A percentile compares a stretch with the other conserved stretches of the same genome.
Conservation (phyloP, 192 early-diverging fungal genomes). For the Kickxella alabastrina region DNA sequence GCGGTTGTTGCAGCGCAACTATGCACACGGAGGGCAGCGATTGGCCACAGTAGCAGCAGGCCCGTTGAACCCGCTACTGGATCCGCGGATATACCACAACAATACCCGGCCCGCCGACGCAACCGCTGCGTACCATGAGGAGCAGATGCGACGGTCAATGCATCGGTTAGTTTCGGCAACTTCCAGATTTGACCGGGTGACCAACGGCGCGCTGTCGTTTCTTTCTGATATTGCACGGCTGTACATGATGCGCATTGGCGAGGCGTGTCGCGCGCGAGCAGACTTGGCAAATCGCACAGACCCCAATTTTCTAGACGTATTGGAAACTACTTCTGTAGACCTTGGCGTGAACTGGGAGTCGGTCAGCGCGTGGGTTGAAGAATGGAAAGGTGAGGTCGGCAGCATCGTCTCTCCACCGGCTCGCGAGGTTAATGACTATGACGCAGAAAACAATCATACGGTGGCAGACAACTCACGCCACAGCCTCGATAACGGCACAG, state of each 20-base stretch:
- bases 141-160: conserved; percentile 39
- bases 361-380: conserved; percentile 22
- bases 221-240: conserved; percentile 36
- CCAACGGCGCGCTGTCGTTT: conserved; percentile 27
- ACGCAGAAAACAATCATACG: background rate
- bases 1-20: background rate
- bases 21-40: background rate
- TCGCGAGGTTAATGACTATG: too few relatives aligned
- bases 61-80: conserved; percentile 14
- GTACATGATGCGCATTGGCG: conserved; percentile 43
- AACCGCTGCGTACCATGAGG: conserved; percentile 22
- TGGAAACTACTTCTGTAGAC: conserved; percentile 20
- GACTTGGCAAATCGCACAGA: conserved; percentile 39
- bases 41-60: background rate
- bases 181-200: conserved; percentile 36
- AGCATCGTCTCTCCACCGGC: background rate
- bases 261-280: conserved; percentile 37
- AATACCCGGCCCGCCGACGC: conserved; percentile 4
- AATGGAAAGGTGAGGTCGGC: conserved; percentile 35
- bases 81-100: conserved; percentile 17
- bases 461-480: too few relatives aligned
- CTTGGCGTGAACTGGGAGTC: conserved; percentile 24
- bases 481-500: background rate
- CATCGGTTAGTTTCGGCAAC: conserved; percentile 44
- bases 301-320: conserved; percentile 31